Evolutionary conservation across 2,329 filamentous ascomycete genomes (phyloP).

Genomic region (Cladophialophora carrionii): DNA sequence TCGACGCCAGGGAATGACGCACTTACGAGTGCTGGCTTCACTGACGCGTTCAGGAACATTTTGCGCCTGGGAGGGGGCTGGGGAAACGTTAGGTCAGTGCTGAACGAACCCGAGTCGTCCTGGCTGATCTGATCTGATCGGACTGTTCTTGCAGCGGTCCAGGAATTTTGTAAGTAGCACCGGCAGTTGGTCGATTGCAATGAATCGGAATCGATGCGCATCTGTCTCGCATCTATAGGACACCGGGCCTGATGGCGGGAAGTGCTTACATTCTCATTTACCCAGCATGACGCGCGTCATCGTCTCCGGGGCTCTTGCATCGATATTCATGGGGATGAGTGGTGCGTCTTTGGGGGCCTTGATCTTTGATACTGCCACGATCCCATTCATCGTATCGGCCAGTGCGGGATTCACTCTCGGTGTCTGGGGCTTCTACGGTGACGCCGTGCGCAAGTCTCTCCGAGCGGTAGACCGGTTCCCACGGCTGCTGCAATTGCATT

Average conservation of each 20-base stretch:
- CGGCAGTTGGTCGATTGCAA: neutral
- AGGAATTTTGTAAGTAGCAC: slow-evolving; percentile 31
- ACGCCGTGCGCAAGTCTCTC: slow-evolving; percentile 32
- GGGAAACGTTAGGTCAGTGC: slow-evolving; percentile 34
- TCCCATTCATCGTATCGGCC: slow-evolving; percentile 32
- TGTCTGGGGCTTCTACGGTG: slow-evolving; percentile 34
- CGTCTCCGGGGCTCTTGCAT: slow-evolving; percentile 27
- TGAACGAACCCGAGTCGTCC: neutral
- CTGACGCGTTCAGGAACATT: slow-evolving; percentile 25
- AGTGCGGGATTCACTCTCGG: slow-evolving; percentile 34
- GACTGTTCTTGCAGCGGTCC: slow-evolving; percentile 25
- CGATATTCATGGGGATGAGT: slow-evolving; percentile 31
- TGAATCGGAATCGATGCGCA: neutral
- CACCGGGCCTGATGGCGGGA: neutral
- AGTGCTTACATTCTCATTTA: neutral
- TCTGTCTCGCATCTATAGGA: neutral
- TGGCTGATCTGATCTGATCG: neutral
- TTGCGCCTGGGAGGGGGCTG: slow-evolving; percentile 30
- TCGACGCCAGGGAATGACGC: slow-evolving; percentile 26
- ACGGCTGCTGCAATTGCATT: slow-evolving; percentile 33
- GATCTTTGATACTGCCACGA: slow-evolving; percentile 32
- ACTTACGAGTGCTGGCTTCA: slow-evolving; percentile 13
- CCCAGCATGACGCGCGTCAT: slow-evolving; percentile 34
- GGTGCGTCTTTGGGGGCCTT: slow-evolving; percentile 31
- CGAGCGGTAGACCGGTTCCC: slow-evolving; percentile 33